A percentile compares a stretch with the other conserved stretches of the same genome.
Conservation (phyloP, 1,284 basidiomycete species). For the Cryptococcus sp. region DNA sequence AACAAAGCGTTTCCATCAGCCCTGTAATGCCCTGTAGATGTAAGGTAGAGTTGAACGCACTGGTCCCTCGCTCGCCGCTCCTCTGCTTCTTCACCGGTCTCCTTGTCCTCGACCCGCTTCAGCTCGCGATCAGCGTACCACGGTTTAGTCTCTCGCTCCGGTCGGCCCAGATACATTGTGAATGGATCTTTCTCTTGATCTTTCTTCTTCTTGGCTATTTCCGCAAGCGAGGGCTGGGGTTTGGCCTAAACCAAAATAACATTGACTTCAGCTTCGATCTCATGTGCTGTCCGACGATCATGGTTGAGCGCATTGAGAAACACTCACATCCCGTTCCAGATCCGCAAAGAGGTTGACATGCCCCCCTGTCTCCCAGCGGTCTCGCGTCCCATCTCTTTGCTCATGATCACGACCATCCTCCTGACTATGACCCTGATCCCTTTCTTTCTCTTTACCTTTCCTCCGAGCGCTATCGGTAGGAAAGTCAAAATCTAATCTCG, state of each 20-base stretch:
- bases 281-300: too few relatives aligned
- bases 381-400: not conserved
- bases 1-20: not conserved
- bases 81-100: conserved; percentile 44
- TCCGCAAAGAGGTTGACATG: conserved; percentile 54
- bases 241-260: conserved; percentile 10
- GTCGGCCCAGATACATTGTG: conserved; percentile 52
- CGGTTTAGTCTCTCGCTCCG: conserved; percentile 52
- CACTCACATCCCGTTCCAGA: conserved; percentile 43
- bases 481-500: conserved; percentile 47
- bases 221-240: conserved; percentile 30
- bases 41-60: conserved; percentile 30
- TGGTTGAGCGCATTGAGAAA: too few relatives aligned
- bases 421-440: not conserved
- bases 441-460: conserved; percentile 24
- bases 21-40: not conserved
- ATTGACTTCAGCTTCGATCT: too few relatives aligned
- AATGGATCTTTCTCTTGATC: conserved; percentile 48
- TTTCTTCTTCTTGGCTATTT: conserved; percentile 41
- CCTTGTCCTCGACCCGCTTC: conserved; percentile 46
- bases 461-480: conserved; percentile 35
- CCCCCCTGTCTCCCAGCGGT: conserved; percentile 32
- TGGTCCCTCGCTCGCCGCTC: conserved; percentile 41
- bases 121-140: conserved; percentile 53
- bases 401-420: conserved; percentile 8